These are phyloP conservation scores for Brasilioporus rufonigricans DNA, from an alignment of 768 basidiomycete genomes.

Conservation along the genomic window DNA sequence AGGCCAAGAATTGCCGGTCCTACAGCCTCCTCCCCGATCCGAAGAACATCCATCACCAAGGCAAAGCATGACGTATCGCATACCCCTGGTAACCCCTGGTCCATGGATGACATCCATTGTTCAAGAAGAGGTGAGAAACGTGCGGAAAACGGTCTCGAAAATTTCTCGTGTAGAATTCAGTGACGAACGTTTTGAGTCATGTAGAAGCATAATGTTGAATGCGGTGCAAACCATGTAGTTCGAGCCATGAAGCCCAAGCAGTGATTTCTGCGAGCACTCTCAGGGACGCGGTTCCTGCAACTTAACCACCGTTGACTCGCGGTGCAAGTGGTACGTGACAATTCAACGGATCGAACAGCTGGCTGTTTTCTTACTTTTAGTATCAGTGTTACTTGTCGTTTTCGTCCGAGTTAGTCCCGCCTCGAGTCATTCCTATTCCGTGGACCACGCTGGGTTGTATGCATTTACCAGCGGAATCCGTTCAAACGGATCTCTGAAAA, in stretches of 20 bases:
- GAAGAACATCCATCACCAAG: no score
- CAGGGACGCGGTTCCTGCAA: neutral
- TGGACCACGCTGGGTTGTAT: neutral
- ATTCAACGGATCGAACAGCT: no score
- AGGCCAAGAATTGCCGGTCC: no score
- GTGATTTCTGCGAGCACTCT: neutral
- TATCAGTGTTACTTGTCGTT: neutral
- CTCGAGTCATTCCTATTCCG: neutral
- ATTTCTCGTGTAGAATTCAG: no score
- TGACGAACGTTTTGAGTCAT: neutral
- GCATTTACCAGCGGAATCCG: no score
- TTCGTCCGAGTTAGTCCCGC: no score
- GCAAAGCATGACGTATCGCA: neutral
- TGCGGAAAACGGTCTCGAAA: neutral
- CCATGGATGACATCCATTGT: neutral
- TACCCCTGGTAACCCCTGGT: neutral
- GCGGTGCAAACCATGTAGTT: neutral
- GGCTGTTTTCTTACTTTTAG: neutral
- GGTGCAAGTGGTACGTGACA: neutral
- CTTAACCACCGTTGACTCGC: neutral
- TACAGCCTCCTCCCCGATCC: no score
- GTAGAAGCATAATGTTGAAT: neutral
- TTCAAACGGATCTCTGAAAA: no score
- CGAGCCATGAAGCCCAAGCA: neutral
- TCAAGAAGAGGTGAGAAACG: conserved; percentile 1